Evolutionary conservation across 2,329 filamentous ascomycete species (phyloP).

Genomic region (Penicillium sp.): DNA sequence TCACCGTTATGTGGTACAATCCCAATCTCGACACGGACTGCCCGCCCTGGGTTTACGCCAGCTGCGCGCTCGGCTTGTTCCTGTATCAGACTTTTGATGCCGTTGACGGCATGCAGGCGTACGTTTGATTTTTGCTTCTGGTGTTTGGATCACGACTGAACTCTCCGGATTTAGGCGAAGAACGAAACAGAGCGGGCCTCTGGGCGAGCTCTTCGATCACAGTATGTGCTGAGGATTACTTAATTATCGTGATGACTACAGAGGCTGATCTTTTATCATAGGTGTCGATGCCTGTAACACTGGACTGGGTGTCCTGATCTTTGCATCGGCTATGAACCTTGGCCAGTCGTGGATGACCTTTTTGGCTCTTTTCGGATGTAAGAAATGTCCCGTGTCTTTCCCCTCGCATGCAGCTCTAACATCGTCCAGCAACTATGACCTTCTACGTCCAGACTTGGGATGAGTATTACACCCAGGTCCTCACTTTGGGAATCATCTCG

Average conservation of each 20-base stretch:
- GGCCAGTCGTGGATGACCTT: conserved; percentile 91
- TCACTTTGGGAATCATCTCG: conserved; percentile 87
- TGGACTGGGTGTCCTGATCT: conserved; percentile 86
- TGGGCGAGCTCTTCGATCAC: conserved; percentile 96
- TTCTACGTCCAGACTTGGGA: conserved; percentile 99
- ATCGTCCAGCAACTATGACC: conserved; percentile 68
- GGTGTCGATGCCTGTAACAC: conserved; percentile 94
- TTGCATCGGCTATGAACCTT: conserved; percentile 87
- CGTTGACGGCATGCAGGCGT: conserved; percentile 91
- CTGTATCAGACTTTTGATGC: conserved; percentile 98
- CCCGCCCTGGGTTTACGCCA: conserved; percentile 90
- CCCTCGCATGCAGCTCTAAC: conserved; percentile 3
- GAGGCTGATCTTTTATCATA: conserved; percentile 22
- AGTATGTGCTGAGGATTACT: conserved; percentile 47
- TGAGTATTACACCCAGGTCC: conserved; percentile 95
- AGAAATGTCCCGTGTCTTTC: conserved; percentile 28
- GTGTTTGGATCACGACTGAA: conserved; percentile 5
- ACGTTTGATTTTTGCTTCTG: conserved; percentile 55
- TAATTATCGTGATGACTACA: not conserved
- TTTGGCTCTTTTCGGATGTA: conserved; percentile 76
- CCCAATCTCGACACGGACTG: conserved; percentile 93
- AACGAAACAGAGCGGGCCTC: conserved; percentile 85
- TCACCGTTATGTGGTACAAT: conserved; percentile 93
- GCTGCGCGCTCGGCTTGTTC: conserved; percentile 86
- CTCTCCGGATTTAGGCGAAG: conserved; percentile 60